Base-by-base conservation (phyloP, 768 basidiomycete genomes). In the Thelephora ganbajun region DNA sequence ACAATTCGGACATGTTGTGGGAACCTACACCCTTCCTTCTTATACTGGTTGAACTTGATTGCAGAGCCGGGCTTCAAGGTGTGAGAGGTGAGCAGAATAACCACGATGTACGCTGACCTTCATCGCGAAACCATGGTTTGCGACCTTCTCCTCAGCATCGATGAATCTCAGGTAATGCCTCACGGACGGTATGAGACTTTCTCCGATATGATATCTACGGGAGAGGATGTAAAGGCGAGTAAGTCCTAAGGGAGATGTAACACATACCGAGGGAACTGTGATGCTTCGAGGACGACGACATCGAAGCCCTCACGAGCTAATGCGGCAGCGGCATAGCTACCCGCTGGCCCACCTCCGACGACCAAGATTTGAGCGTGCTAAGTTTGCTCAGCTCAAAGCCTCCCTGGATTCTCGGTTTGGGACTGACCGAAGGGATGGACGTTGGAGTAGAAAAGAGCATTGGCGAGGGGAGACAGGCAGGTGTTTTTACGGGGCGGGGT, bases 271-370 rank as follows among this genome's bases (percentile, higher is more conserved):
- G 79, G 79, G 53, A 78, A 79, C 41, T 71, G 66, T 18, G 67
- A 65, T 13, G 71, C 66, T 55, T 81, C 79, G 18, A 80, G 58
- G 44, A 79, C 51, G 13, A 73, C 69, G 20, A 81, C 80, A 37
- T 76, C 67, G 42, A 75, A 54, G 3, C 77, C 76, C 55, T 80
- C 79, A n/a, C 70, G 61, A 9, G 73, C 73, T 5, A 80, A 67
- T 23, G 66, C 69, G 5, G 74, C 59, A 2, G 78, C 75, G n/a
- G 74, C 62, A 50, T 72, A 79, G 51, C 68, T 69, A 23, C 79
- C 79, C 6, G 67, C 72, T 0, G 79, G 79, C 13, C 78, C 79
- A 44, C 79, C 78, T 7, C 78, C 78, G 11, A 80, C 60, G 30
- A 80, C 70, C 35, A 74, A 69, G 47, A 76, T 50, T 42, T 63